These are phyloP conservation scores for Ascochyta viciae-villosae DNA, from an alignment of 2,329 filamentous ascomycete genomes.

Conservation along the genomic window DNA sequence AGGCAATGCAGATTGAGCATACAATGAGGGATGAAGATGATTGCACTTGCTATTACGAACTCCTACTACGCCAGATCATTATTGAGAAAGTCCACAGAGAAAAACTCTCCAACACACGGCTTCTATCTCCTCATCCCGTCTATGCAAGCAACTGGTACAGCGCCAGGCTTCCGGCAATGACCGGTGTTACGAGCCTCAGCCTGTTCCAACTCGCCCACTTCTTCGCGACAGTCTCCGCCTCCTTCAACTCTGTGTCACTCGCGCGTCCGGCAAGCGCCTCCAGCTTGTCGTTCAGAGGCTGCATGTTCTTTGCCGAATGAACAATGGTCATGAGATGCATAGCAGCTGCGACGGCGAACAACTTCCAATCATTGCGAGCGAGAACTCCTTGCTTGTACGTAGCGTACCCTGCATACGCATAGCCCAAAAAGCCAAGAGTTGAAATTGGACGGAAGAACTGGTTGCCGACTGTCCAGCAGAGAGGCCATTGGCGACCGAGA, in stretches of 20 bases:
- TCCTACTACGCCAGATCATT: background rate
- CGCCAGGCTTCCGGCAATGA: conserved; percentile 44
- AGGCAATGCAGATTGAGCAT: background rate
- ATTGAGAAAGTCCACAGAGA: background rate
- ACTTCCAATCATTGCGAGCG: conserved; percentile 54
- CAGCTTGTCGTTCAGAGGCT: conserved; percentile 59
- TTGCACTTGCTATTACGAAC: background rate
- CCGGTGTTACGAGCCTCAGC: conserved; percentile 44
- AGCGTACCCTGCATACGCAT: conserved; percentile 54
- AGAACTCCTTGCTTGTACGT: conserved; percentile 39
- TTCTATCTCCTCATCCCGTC: background rate
- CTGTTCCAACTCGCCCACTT: conserved; percentile 49
- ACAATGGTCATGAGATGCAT: conserved; percentile 57
- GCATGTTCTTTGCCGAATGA: conserved; percentile 60
- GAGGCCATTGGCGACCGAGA: conserved; percentile 59
- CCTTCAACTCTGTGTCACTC: conserved; percentile 39
- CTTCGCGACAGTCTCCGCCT: conserved; percentile 43
- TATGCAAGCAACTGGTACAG: conserved; percentile 38
- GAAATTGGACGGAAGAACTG: conserved; percentile 61
- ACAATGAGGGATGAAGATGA: background rate
- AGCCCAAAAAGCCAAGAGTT: conserved; percentile 57
- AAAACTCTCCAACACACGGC: background rate
- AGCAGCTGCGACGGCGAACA: conserved; percentile 53
- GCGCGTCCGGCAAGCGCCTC: conserved; percentile 49
- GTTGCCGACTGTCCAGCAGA: conserved; percentile 60